Conservation (phyloP, 2,329 filamentous ascomycete species). For the Cercospora sojina region DNA sequence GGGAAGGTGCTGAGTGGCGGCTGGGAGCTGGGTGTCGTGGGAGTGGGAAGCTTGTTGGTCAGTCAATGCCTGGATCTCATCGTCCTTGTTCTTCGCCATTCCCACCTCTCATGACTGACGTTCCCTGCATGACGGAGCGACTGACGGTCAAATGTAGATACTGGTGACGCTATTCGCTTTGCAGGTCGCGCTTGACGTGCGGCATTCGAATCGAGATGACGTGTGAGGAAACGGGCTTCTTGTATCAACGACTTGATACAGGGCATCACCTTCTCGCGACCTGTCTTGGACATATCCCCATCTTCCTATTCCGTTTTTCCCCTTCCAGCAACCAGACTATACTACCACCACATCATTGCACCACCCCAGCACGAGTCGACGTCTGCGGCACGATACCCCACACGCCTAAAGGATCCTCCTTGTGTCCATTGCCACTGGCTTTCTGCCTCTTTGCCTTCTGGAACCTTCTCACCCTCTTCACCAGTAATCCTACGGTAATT, state of each 20-base stretch:
- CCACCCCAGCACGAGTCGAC: background rate
- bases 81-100: too few relatives aligned
- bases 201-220: background rate
- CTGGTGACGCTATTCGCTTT: background rate
- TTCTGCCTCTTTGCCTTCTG: slow-evolving; percentile 28
- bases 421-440: slow-evolving; percentile 1
- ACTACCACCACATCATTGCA: background rate
- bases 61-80: slow-evolving; percentile 33
- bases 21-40: slow-evolving; percentile 57
- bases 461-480: slow-evolving; percentile 48
- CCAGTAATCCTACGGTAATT: slow-evolving; percentile 52
- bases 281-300: background rate
- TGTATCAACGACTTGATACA: background rate
- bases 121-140: background rate
- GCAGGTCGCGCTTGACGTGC: background rate
- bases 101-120: too few relatives aligned
- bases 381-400: background rate
- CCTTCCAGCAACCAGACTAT: background rate
- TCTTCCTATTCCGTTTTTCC: background rate
- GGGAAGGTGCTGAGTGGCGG: slow-evolving; percentile 60
- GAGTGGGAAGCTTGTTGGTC: slow-evolving; percentile 50
- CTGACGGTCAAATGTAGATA: background rate
- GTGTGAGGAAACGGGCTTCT: background rate
- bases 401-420: slow-evolving; percentile 20
- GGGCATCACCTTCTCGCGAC: background rate